Conservation (phyloP, 2,329 filamentous ascomycete species). For the Colletotrichum sp. region DNA sequence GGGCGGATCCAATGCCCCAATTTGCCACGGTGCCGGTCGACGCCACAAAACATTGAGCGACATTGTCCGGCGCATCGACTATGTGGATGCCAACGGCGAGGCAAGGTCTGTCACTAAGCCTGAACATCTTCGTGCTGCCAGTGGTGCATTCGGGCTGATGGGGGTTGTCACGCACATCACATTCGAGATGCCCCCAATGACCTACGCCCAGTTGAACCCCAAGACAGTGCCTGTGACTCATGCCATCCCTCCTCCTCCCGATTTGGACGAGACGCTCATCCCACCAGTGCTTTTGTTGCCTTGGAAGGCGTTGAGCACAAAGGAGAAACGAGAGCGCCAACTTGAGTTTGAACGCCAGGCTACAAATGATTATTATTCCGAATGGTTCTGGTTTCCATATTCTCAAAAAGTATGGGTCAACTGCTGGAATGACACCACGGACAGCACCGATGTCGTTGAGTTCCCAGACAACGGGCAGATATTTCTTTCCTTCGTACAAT, state of each 20-base stretch:
- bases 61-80: slow-evolving; percentile 50
- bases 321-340: slow-evolving; percentile 37
- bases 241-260: slow-evolving; percentile 47
- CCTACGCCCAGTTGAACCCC: slow-evolving; percentile 49
- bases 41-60: slow-evolving; percentile 44
- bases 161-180: slow-evolving; percentile 55
- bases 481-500: slow-evolving; percentile 34
- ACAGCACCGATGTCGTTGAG: slow-evolving; percentile 34
- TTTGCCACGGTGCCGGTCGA: slow-evolving; percentile 52
- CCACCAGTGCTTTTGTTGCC: slow-evolving; percentile 35
- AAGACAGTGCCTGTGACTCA: slow-evolving; percentile 44
- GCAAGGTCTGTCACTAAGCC: slow-evolving; percentile 43
- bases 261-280: slow-evolving; percentile 34
- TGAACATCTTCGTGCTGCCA: slow-evolving; percentile 43
- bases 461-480: slow-evolving; percentile 38
- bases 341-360: slow-evolving; percentile 42
- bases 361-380: slow-evolving; percentile 46
- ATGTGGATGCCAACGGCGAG: slow-evolving; percentile 49
- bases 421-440: slow-evolving; percentile 38
- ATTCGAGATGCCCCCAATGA: slow-evolving; percentile 50
- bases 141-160: slow-evolving; percentile 50
- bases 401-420: slow-evolving; percentile 33
- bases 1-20: slow-evolving; percentile 48
- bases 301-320: slow-evolving; percentile 32
- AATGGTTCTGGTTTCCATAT: slow-evolving; percentile 58